Base-by-base conservation (phyloP, 257 asterid genomes). In the Solanum megistacrolobum region DNA sequence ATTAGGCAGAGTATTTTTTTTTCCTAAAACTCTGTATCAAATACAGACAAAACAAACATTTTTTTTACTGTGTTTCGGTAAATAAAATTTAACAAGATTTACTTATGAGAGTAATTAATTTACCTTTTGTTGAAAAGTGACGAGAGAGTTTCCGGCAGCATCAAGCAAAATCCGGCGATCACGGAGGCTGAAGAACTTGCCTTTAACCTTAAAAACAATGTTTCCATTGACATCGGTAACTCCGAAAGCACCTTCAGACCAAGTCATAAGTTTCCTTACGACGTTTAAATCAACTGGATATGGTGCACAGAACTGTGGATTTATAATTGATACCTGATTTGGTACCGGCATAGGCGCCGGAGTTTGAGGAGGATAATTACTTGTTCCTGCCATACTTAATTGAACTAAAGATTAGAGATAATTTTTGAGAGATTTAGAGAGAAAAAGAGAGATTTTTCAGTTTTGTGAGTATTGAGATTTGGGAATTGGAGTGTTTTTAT, bases 151-250 rank as follows among this genome's bases (percentile, higher is more conserved):
- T 6, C 92, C 96, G 32, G 93, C 89, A 38, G 94, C 95, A 86
- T 93, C 98, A 48, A 87, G 90, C 92, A 93, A 86, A 65, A 91
- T 90, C 38, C 95, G 93, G 68, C 92, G 93, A 60, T 94, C 97
- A n/a, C 89, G 93, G 68, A 95, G 86, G 90, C 96, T 92, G 88
- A 93, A 89, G 36, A 91, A 9, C 46, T 92, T 92, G 21, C 95
- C 94, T 87, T 91, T 92, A 83, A 93, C 89, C 34, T 65, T 90
- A 90, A 95, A 95, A 86, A 93, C 85, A 13, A 92, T 4, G 90
- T 93, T 93, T 7, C 96, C 98, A n/a, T 92, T 92, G 11, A 87
- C 86, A 83, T 96, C 98, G 21, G 96, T 92, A 5, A 94, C 92
- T 4, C 89, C 94, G 55, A 94, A 96, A 52, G 34, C 88, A 3